Percentiles rank a stretch among this genome's conserved stretches.
These are phyloP conservation scores for Microbotryomycetes sp. DNA, from an alignment of 1,284 basidiomycete species.

Conservation along the genomic window DNA sequence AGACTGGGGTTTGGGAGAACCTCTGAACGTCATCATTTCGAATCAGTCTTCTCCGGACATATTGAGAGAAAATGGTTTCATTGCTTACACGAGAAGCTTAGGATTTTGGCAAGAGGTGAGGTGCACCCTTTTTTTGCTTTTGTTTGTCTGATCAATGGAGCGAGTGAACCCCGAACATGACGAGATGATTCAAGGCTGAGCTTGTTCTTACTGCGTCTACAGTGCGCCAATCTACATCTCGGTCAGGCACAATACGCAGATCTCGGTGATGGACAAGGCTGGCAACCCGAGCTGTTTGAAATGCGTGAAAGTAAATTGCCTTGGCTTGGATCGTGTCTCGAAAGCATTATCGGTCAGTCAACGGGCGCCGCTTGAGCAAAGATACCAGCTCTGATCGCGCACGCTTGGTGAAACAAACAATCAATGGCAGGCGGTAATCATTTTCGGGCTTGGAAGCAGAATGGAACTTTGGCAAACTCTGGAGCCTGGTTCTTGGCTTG, in stretches of 20 bases:
- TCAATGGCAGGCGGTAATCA: conserved; percentile 41
- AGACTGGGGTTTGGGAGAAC: conserved; percentile 38
- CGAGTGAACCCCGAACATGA: too few relatives aligned
- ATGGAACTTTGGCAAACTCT: conserved; percentile 39
- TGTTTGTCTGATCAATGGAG: not conserved
- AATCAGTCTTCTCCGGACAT: conserved; percentile 37
- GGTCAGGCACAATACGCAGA: conserved; percentile 40
- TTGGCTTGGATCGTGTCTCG: conserved; percentile 38
- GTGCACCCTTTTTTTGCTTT: not conserved
- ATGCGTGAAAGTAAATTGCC: conserved; percentile 38
- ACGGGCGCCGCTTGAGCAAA: too few relatives aligned
- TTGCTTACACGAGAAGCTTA: conserved; percentile 40
- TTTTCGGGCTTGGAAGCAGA: conserved; percentile 42
- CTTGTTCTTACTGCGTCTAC: too few relatives aligned
- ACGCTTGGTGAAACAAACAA: too few relatives aligned
- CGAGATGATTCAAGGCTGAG: too few relatives aligned
- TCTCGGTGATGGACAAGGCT: conserved; percentile 41
- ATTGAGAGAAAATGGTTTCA: conserved; percentile 38
- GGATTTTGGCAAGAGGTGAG: conserved; percentile 32
- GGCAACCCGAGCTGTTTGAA: conserved; percentile 39
- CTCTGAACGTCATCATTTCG: conserved; percentile 42
- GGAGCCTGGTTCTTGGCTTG: conserved; percentile 42
- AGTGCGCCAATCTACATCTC: conserved; percentile 41
- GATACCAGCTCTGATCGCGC: too few relatives aligned
- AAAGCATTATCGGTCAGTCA: conserved; percentile 40